A percentile compares a stretch with the other conserved stretches of the same genome.
These are phyloP conservation scores for Iris macrosiphon DNA, from an alignment of 106 monocot species.

Conservation along the genomic window DNA sequence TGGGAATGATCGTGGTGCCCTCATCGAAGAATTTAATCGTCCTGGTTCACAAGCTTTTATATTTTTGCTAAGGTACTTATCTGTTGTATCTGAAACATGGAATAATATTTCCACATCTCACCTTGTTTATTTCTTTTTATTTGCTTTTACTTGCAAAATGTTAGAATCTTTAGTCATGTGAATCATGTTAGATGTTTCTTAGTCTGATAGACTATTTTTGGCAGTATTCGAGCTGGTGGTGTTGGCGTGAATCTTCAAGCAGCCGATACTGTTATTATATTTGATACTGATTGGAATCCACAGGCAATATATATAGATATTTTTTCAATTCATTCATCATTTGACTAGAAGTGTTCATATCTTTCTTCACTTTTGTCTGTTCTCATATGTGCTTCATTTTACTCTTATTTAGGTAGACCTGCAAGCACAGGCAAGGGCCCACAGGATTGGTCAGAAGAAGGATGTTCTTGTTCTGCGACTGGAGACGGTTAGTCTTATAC, in stretches of 20 bases:
- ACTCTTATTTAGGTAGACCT: constrained; percentile 72
- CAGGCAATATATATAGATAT: constrained; percentile 65
- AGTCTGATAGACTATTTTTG: constrained; percentile 9
- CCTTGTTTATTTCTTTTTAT: background rate
- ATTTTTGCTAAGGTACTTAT: constrained; percentile 79
- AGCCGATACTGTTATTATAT: constrained; percentile 99
- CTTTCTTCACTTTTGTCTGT: background rate
- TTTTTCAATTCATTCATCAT: too few relatives aligned
- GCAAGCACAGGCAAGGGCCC: constrained; percentile 98
- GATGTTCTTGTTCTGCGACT: constrained; percentile 96
- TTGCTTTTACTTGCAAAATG: background rate
- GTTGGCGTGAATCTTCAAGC: constrained; percentile 99
- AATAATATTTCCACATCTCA: background rate
- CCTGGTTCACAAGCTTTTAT: constrained; percentile 77
- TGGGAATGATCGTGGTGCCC: constrained; percentile 87
- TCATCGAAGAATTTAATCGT: constrained; percentile 88
- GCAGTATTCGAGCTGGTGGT: constrained; percentile 97
- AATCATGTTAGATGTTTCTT: background rate
- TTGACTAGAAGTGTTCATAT: background rate
- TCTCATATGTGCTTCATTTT: background rate
- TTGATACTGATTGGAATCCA: constrained; percentile 99
- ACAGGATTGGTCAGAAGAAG: constrained; percentile 97
- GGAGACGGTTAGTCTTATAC: constrained; percentile 58
- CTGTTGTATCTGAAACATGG: background rate
- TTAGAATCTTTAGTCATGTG: background rate